A percentile compares a stretch with the other conserved stretches of the same genome.
Conservation (phyloP, 1,284 basidiomycete genomes). For the Tilletia caries region DNA sequence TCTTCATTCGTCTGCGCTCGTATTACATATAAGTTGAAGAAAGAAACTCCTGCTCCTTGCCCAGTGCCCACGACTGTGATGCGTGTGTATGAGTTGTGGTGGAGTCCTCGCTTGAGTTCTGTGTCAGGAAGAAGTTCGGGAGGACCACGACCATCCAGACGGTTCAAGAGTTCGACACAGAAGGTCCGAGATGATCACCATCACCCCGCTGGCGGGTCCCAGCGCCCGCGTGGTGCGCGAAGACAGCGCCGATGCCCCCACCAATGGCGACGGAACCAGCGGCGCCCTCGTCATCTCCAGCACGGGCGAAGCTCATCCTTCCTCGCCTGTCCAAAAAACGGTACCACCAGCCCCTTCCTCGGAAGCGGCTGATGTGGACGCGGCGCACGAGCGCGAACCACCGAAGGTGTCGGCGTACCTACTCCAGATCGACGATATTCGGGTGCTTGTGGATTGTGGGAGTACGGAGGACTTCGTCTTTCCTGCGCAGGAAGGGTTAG, state of each 20-base stretch:
- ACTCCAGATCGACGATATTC: conserved; percentile 88
- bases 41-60: too few relatives aligned
- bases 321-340: neutral
- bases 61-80: too few relatives aligned
- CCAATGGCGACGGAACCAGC: neutral
- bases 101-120: too few relatives aligned
- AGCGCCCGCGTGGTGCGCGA: neutral
- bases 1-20: too few relatives aligned
- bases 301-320: neutral
- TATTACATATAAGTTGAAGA: too few relatives aligned
- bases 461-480: conserved; percentile 48
- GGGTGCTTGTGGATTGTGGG: conserved; percentile 90
- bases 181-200: conserved; percentile 13
- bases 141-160: too few relatives aligned
- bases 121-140: too few relatives aligned
- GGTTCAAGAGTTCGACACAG: too few relatives aligned
- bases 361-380: too few relatives aligned
- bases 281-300: conserved; percentile 3
- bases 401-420: conserved; percentile 63
- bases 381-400: conserved; percentile 28
- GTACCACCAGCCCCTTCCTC: too few relatives aligned
- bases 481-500: neutral
- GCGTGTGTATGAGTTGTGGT: too few relatives aligned
- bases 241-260: neutral
- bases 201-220: conserved; percentile 4